Evolutionary conservation across 2,329 filamentous ascomycete species (phyloP).

Genomic region (Colletotrichum sp.): DNA sequence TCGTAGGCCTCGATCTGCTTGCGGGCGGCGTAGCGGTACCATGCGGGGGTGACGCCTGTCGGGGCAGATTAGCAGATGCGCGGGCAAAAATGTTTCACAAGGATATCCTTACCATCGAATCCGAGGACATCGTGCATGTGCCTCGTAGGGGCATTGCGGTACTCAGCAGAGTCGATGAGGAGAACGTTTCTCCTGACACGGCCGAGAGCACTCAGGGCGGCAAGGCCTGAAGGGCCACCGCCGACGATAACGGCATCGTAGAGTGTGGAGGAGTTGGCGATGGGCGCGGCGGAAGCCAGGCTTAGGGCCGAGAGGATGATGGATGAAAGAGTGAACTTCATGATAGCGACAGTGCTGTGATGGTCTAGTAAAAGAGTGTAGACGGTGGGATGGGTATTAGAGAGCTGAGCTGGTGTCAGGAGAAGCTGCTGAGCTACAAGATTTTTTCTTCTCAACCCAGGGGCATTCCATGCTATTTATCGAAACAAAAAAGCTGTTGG

Average conservation of each 20-base stretch:
- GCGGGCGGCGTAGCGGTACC: constrained; percentile 59
- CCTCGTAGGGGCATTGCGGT: constrained; percentile 61
- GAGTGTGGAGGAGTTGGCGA: neutral
- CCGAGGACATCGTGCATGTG: constrained; percentile 68
- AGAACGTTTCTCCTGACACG: constrained; percentile 60
- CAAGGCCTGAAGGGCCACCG: constrained; percentile 62
- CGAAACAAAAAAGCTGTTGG: neutral
- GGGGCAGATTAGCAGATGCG: neutral
- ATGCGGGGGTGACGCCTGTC: constrained; percentile 57
- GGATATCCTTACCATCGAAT: constrained; percentile 54
- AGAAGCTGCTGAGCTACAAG: neutral
- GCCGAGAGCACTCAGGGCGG: constrained; percentile 60
- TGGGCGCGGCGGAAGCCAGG: neutral
- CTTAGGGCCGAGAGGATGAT: neutral
- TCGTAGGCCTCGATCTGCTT: constrained; percentile 43
- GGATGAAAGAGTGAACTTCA: neutral
- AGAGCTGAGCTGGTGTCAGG: neutral
- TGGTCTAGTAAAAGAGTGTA: neutral
- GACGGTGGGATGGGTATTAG: neutral
- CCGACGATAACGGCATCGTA: constrained; percentile 65
- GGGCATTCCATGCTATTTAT: neutral
- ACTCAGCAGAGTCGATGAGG: constrained; percentile 62
- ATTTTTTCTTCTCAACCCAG: neutral
- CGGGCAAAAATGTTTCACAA: neutral
- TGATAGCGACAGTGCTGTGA: neutral